phyloP scores from a whole-genome alignment of 345 rosid genomes.

The Populus davidiana region DNA sequence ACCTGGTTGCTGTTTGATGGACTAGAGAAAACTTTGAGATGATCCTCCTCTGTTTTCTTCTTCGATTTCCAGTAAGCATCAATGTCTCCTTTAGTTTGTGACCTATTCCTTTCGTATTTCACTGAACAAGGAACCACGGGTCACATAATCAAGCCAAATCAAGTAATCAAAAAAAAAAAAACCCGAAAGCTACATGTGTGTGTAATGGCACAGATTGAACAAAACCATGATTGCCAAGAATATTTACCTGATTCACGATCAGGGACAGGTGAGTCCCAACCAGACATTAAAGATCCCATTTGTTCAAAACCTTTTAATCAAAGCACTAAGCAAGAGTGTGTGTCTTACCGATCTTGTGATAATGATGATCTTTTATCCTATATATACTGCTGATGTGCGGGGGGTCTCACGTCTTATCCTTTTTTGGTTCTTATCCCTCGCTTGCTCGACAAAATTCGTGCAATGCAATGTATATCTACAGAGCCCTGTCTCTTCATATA shows the following conservation, averaged over 20 bases:
- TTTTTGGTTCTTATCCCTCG: no score
- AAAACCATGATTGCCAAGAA: background rate
- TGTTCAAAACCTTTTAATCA: background rate
- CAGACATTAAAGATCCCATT: conserved; percentile 95
- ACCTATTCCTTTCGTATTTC: conserved; percentile 49
- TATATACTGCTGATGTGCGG: no score
- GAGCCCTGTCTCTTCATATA: no score
- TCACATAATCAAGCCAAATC: background rate
- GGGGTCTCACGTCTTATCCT: no score
- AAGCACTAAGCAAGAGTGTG: background rate
- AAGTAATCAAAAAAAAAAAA: background rate
- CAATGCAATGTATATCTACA: no score
- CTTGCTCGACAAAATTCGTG: no score
- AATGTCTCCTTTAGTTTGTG: conserved; percentile 69
- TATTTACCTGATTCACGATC: conserved; percentile 53
- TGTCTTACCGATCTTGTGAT: background rate
- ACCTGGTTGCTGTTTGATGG: conserved; percentile 7
- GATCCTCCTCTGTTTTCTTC: conserved; percentile 64
- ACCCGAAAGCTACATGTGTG: background rate
- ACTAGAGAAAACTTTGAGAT: conserved; percentile 38
- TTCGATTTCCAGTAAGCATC: conserved; percentile 69
- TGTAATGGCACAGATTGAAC: background rate
- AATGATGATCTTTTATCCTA: no score
- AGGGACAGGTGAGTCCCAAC: conserved; percentile 71
- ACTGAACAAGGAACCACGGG: conserved; percentile 26